phyloP scores from a whole-genome alignment of 1,139 yeast species.

The Eremothecium cymbalariae region DNA sequence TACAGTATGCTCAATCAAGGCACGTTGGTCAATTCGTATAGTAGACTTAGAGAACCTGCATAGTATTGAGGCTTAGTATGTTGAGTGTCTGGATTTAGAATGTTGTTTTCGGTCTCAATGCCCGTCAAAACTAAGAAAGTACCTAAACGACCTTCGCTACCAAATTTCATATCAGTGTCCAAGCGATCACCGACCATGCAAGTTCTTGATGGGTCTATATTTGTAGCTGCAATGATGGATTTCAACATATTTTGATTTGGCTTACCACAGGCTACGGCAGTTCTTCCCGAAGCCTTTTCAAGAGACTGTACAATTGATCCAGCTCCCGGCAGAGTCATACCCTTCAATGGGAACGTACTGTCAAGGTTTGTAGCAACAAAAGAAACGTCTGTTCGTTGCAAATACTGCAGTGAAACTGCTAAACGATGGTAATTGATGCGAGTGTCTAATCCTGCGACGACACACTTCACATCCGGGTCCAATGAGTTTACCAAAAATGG shows the following conservation, averaged over 20 bases:
- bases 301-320: constrained; percentile 83
- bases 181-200: constrained; percentile 94
- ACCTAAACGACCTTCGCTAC: constrained; percentile 72
- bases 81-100: constrained; percentile 37
- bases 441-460: constrained; percentile 77
- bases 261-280: constrained; percentile 80
- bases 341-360: constrained; percentile 87
- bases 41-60: constrained; percentile 67
- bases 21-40: constrained; percentile 46
- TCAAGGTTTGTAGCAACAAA: constrained; percentile 95
- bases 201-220: constrained; percentile 53
- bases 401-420: constrained; percentile 74
- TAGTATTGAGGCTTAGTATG: constrained; percentile 56
- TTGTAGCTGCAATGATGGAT: constrained; percentile 61
- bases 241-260: constrained; percentile 89
- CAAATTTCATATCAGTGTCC: constrained; percentile 92
- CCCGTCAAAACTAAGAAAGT: constrained; percentile 87
- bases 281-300: constrained; percentile 67
- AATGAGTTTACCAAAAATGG: constrained; percentile 42
- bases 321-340: constrained; percentile 83
- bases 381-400: constrained; percentile 56
- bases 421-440: constrained; percentile 72
- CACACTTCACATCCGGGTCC: constrained; percentile 76
- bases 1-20: constrained; percentile 3
- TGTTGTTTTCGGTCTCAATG: constrained; percentile 65